A percentile compares a stretch with the other conserved stretches of the same genome.
These are phyloP conservation scores for Silene vulgaris DNA, from an alignment of 179 eudicot species.

Conservation along the genomic window DNA sequence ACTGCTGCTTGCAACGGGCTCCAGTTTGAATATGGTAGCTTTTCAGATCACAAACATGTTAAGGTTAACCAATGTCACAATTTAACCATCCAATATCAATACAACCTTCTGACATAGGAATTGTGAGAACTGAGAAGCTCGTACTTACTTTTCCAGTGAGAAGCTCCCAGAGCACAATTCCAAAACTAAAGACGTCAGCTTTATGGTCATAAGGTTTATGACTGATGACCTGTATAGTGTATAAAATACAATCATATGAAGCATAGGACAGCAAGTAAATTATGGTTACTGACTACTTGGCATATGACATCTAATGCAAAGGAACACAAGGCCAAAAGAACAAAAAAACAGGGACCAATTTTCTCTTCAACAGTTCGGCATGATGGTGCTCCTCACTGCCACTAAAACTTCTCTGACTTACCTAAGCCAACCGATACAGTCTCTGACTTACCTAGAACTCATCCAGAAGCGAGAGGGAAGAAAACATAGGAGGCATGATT, in stretches of 20 bases:
- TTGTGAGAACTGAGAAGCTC: neutral
- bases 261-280: neutral
- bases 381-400: too few species aligned
- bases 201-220: constrained; percentile 68
- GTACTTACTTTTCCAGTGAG: constrained; percentile 62
- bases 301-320: neutral
- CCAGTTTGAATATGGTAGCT: constrained; percentile 59
- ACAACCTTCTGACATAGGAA: neutral
- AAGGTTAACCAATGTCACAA: neutral
- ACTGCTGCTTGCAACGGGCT: constrained; percentile 84
- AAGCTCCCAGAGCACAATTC: constrained; percentile 78
- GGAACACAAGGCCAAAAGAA: neutral
- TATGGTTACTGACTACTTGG: neutral
- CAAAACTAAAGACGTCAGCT: constrained; percentile 79
- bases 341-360: neutral
- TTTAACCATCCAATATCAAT: neutral
- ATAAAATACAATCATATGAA: neutral
- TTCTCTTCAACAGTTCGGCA: too few species aligned
- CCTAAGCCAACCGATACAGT: neutral
- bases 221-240: constrained; percentile 51
- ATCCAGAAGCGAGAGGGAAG: neutral
- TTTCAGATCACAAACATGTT: constrained; percentile 15
- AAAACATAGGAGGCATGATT: neutral
- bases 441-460: neutral
- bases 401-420: neutral